Conservation (phyloP, 2,329 filamentous ascomycete genomes). For the Endoconidiophora laricicola region DNA sequence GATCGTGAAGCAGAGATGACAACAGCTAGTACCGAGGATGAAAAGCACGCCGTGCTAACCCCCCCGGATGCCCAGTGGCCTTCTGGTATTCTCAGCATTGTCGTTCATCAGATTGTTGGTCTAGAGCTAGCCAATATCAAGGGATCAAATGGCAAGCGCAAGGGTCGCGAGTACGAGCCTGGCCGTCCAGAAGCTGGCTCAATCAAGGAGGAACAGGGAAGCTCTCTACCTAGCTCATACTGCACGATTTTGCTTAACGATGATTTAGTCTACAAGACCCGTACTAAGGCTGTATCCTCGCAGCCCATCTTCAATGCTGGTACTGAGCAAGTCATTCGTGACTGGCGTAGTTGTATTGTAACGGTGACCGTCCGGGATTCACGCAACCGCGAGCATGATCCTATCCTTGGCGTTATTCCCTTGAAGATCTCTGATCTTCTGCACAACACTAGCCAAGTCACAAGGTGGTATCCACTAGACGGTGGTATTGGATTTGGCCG, state of each 20-base stretch:
- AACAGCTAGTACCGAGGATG: conserved; percentile 26
- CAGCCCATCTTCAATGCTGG: conserved; percentile 96
- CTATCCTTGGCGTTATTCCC: conserved; percentile 81
- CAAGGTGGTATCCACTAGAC: conserved; percentile 90
- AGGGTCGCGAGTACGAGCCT: conserved; percentile 76
- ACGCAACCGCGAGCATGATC: conserved; percentile 81
- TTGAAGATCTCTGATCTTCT: conserved; percentile 79
- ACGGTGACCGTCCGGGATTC: conserved; percentile 81
- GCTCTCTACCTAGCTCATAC: conserved; percentile 73
- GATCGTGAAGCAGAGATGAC: conserved; percentile 48
- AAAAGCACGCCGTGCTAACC: conserved; percentile 76
- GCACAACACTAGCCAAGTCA: conserved; percentile 69
- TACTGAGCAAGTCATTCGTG: conserved; percentile 79
- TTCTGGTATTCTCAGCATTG: conserved; percentile 68
- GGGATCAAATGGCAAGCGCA: conserved; percentile 56
- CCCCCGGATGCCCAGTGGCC: conserved; percentile 95
- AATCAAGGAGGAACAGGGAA: conserved; percentile 67
- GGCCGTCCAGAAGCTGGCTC: conserved; percentile 69
- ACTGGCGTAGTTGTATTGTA: conserved; percentile 78
- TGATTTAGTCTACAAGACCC: conserved; percentile 80
- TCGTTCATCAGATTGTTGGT: conserved; percentile 90
- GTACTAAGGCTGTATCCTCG: conserved; percentile 81
- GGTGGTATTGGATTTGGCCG: conserved; percentile 87
- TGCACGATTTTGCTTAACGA: conserved; percentile 87
- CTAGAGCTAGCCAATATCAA: conserved; percentile 84